Evolutionary conservation across 2,329 filamentous ascomycete genomes (phyloP), one percentile per base, ranked within the genome.

Genomic region (Ophiocordyceps camponoti-floridani): DNA sequence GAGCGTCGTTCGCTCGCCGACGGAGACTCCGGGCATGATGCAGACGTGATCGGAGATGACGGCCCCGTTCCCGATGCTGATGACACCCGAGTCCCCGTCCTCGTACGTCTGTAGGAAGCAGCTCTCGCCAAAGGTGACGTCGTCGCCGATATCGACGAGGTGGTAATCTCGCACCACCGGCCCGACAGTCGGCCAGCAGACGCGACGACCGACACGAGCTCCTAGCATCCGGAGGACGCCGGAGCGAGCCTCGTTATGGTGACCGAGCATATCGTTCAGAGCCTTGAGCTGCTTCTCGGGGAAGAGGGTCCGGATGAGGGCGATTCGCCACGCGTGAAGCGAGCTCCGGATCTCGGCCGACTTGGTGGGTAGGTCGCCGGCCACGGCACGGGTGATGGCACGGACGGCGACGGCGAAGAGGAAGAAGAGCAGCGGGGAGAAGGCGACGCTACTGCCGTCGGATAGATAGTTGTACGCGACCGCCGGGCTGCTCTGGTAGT

Each of bases 141-240:
- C 68, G 46, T 75, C 65, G 8, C 72, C 73, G 48, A 76, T 62
- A 27, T 75, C 64, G 13, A 76, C 50, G 1, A 75, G 58, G 47
- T 74, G 68, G 48, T 73, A 75, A 49, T 75, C 69, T 14, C 66
- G 62, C 27, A 75, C 65, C 1, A 58, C 58, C 1, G 71, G 72
- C 0, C 71, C 72, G n/a, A 66, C 72, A 6, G 71, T 70, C 3
- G 72, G 72, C 72, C 72, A 75, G 54, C 74, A 75, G 1, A 75
- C 65, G 7, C 67, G 62, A 50, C 63, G 61, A 26, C 72, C 72
- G 33, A 73, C 62, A 51, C 65, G 67, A 10, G 64, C 68, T 14
- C 71, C 72, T 26, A 75, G 57, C 43, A 66, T 55, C 11, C 72
- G 61, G 4, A 72, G 58, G 1, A 68, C 61, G 30, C 67, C 55